Evolutionary conservation across 345 rosid genomes (phyloP), one percentile per base, ranked within the genome.

Genomic region (Capsella bursapastoris): DNA sequence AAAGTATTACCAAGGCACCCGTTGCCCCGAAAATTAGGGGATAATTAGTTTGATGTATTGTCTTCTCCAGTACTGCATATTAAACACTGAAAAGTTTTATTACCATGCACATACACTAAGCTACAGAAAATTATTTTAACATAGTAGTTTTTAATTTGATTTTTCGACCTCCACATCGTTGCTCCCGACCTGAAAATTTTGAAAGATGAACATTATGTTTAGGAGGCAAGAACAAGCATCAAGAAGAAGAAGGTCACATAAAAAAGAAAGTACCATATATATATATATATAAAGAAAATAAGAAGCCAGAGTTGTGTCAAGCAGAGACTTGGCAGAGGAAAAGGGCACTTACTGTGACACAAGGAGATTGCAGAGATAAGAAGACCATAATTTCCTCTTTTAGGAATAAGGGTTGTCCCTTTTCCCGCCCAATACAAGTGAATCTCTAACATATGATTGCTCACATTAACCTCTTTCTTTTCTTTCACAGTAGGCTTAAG

Each of bases 291-390:
- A 18, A 18, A 18, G 3, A 1, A 56, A 56, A 28, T 6, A 8
- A 31, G 14, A 55, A 55, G 3, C 2, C 6, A 4, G 9, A 53
- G 16, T 53, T 28, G 11, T 3, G 6, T 27, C 31, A 61, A n/a
- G 15, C 49, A 35, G 27, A 37, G 31, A 22, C 22, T 66, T 66
- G 58, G 1, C 31, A 40, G 27, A 27, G 47, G 57, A 49, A 29
- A 59, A 59, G 31, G 40, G 25, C 18, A 43, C 81, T 51, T 57
- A 83, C 86, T 62, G 15, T 82, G 79, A 52, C 78, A 73, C 13
- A 83, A 81, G 35, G 89, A 83, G 61, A 90, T 83, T 1, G 91
- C 93, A 43, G 93, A 90, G 72, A 87, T 77, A 16, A 89, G 77
- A 65, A 90, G 88, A 48, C 92, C 90, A 58, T 89, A 85, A 28